phyloP scores from a whole-genome alignment of 2,329 filamentous ascomycete species.

The Chrysosporium keratinophilum region DNA sequence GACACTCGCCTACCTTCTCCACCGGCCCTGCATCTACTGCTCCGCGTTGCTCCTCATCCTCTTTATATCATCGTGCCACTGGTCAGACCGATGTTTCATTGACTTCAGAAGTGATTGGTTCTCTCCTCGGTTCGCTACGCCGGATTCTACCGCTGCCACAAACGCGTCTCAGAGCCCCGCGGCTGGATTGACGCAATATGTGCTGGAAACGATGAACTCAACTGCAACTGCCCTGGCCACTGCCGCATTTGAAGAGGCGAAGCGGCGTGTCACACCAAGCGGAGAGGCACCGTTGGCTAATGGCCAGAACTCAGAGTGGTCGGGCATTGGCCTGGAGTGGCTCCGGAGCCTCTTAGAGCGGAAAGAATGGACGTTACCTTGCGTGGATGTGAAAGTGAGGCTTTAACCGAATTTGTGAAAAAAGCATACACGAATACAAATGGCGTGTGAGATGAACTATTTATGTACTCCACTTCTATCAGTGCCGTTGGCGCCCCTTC shows the following conservation, averaged over 20 bases:
- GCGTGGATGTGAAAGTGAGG: conserved; percentile 76
- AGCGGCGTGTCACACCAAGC: conserved; percentile 28
- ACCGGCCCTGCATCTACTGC: conserved; percentile 95
- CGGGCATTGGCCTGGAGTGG: conserved; percentile 75
- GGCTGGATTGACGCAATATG: conserved; percentile 29
- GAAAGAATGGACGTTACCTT: conserved; percentile 83
- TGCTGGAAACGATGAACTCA: conserved; percentile 49
- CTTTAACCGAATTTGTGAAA: conserved; percentile 43
- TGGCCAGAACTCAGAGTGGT: conserved; percentile 52
- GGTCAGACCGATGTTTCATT: conserved; percentile 84
- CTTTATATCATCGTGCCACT: conserved; percentile 82
- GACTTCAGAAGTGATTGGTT: conserved; percentile 92
- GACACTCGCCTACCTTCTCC: conserved; percentile 87
- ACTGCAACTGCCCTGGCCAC: conserved; percentile 59
- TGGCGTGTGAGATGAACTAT: no score
- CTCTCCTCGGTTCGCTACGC: conserved; percentile 53
- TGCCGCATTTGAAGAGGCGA: conserved; percentile 54
- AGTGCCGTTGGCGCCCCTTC: no score
- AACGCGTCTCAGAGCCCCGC: conserved; percentile 15
- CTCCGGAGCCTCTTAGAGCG: conserved; percentile 67
- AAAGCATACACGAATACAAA: no score
- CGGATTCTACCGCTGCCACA: conserved; percentile 20
- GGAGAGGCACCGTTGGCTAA: conserved; percentile 17
- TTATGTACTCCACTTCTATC: no score
- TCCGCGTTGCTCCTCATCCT: conserved; percentile 90